Conservation (phyloP, 139 green algal genomes). For the Tetradesmus obliquus region DNA sequence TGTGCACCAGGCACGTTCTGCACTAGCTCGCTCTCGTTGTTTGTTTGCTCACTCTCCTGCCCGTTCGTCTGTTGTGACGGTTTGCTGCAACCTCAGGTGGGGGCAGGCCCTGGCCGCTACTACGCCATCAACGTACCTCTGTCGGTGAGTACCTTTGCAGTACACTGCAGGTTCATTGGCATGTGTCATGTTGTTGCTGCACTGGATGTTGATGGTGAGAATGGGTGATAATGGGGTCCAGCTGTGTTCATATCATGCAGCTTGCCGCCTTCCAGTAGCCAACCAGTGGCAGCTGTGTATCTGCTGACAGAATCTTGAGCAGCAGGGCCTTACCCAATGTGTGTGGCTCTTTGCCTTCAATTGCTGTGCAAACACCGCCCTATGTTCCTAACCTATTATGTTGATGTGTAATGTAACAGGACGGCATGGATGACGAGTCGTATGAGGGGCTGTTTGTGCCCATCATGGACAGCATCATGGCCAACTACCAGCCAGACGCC, state of each 20-base stretch:
- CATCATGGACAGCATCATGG: constrained; percentile 86
- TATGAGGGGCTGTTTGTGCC: constrained; percentile 88
- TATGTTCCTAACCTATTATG: background rate
- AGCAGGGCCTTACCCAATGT: too few relatives aligned
- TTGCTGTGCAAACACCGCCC: background rate
- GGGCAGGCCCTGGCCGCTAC: constrained; percentile 75
- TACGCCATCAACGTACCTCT: constrained; percentile 88
- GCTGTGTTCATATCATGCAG: background rate
- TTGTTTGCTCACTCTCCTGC: too few relatives aligned
- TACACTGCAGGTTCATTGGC: background rate
- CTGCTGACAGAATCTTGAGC: too few relatives aligned
- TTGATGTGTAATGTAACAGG: constrained; percentile 44
- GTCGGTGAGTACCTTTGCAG: constrained; percentile 20
- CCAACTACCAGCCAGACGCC: constrained; percentile 88
- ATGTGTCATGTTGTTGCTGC: constrained; percentile 41
- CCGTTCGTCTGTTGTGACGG: background rate
- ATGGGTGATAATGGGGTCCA: background rate
- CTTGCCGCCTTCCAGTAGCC: too few relatives aligned
- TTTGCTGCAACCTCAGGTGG: constrained; percentile 52
- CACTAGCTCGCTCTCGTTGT: too few relatives aligned
- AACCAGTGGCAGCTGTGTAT: too few relatives aligned
- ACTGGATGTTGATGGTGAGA: background rate
- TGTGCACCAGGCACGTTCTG: too few relatives aligned
- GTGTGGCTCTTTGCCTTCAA: too few relatives aligned
- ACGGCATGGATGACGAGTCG: constrained; percentile 90